Evolutionary conservation across 148 eudicot genomes (phyloP), one percentile per base, ranked within the genome.

Genomic region (Talinum fruticosum): DNA sequence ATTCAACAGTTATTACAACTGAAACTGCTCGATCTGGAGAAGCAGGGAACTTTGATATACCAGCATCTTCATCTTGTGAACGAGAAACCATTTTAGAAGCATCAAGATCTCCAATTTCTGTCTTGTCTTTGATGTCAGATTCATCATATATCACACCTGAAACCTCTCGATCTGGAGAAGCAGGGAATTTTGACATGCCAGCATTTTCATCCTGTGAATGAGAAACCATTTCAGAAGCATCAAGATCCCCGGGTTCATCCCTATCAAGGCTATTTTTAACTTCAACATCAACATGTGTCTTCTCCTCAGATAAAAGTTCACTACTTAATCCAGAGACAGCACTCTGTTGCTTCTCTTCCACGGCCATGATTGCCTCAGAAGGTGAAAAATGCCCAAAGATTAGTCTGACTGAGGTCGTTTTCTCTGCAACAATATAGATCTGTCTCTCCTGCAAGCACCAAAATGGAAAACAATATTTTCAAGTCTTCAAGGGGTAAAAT

Each of bases 261-360:
- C 67, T 59, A 37, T 37, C 69, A 14, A 30, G 32, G 51, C 12
- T 29, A 38, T 30, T 65, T 71, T 32, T 78, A 30, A 38, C 24
- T 73, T 66, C 69, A 70, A 71, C 6, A 8, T 21, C 72, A 37
- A 36, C 78, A 74, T 57, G 32, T 64, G 75, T 34, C 69, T 45
- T 83, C 75, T 75, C 79, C 71, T 62, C 79, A 74, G 79, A 74
- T 69, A 29, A 75, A 26, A 62, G 26, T 59, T 26, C 84, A 8
- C 81, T 66, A 34, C 45, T 65, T 47, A 67, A 18, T 41, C 47
- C 47, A 41, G 47, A 41, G 47, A 41, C 47, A 74, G 78, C 66
- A 64, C 34, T 75, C 35, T 73, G 84, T 28, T 78, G 76, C 67
- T 78, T 54, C 36, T 70, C 72, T 29, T 77, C 84, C 74, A 74